Base-by-base conservation (phyloP, 305 asterid genomes). In the Fraxinus greggii region DNA sequence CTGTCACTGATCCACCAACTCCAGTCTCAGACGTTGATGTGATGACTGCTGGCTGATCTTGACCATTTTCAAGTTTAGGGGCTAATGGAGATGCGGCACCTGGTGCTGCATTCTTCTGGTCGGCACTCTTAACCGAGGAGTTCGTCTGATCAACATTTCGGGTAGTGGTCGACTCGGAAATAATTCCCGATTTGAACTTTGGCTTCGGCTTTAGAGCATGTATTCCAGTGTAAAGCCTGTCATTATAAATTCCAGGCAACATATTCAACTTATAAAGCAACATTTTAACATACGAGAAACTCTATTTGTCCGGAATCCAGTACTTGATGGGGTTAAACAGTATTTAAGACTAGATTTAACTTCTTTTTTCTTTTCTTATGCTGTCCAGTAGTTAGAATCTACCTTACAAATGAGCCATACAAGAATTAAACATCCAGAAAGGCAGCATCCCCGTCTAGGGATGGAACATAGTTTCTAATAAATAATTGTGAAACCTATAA, bases 191-290 rank as follows among this genome's bases (percentile, higher is more conserved):
- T 88, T 91, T 95, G 75, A 88, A 75, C 83, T 92, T 93, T 12
- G 98, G 87, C 88, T 93, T 95, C 32, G 94, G 88, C 84, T 93
- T 94, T 21, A 90, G 84, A 6, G 98, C 99, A 77, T 95, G 99
- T 78, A 95, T 90, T 74, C 93, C 93, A 1, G 98, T 94, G 89
- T 85, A 91, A 51, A 95, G 90, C 91, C 99, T 94, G 90, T 67
- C 38, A 28, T 28, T 29, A 4, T 28, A 26, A 21, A 61, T 12
- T 17, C 28, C 28, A 9, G 31, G 31, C 10, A 23, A 61, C 29
- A 61, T 54, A 19, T 19, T 61, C 70, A 61, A 61, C 31, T 61
- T 61, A 61, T 0, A 61, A 61, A 61, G 70, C 70, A 23, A 15
- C 19, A 48, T 48, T 48, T 48, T 61, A 23, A 2, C 23, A 19